phyloP scores from a whole-genome alignment of 495 filamentous ascomycete species.

The Penicillium longicatenatum region DNA sequence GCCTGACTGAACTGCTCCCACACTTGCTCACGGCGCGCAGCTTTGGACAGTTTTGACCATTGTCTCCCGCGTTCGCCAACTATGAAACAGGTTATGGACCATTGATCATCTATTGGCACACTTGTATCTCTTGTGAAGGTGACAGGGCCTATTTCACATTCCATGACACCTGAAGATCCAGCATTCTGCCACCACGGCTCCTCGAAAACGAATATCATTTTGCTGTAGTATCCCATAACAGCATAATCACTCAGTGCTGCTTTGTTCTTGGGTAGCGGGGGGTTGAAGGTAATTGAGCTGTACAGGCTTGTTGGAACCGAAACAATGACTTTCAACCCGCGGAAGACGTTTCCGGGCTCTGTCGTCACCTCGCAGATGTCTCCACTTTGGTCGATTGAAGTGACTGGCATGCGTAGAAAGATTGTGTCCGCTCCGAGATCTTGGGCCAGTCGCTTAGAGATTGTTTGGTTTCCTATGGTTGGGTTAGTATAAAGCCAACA shows the following conservation, averaged over 20 bases:
- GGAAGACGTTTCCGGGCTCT: constrained; percentile 8
- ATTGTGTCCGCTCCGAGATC: constrained; percentile 6
- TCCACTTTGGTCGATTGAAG: constrained; percentile 24
- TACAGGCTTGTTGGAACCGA: constrained; percentile 39
- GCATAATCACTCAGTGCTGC: constrained; percentile 16
- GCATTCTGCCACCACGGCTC: constrained; percentile 44
- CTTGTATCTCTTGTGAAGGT: constrained; percentile 44
- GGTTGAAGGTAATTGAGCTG: constrained; percentile 35
- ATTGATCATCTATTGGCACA: constrained; percentile 31
- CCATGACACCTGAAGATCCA: constrained; percentile 38
- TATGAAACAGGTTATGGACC: constrained; percentile 44
- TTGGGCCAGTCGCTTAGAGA: constrained; percentile 30
- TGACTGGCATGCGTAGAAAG: constrained; percentile 14
- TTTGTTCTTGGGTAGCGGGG: constrained; percentile 28
- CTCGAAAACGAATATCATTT: constrained; percentile 38
- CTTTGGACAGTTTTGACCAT: constrained; percentile 29
- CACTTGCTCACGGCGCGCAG: constrained; percentile 14
- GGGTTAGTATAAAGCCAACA: background rate
- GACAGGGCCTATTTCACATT: constrained; percentile 35
- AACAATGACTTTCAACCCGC: constrained; percentile 37
- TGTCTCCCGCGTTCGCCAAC: constrained; percentile 30
- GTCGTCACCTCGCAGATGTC: constrained; percentile 5
- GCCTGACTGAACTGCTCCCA: constrained; percentile 15
- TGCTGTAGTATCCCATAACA: constrained; percentile 37
- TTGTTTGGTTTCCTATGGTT: constrained; percentile 29